A percentile compares a stretch with the other conserved stretches of the same genome.
Conservation (phyloP, 2,329 filamentous ascomycete species). For the Verticillium alfalfae region DNA sequence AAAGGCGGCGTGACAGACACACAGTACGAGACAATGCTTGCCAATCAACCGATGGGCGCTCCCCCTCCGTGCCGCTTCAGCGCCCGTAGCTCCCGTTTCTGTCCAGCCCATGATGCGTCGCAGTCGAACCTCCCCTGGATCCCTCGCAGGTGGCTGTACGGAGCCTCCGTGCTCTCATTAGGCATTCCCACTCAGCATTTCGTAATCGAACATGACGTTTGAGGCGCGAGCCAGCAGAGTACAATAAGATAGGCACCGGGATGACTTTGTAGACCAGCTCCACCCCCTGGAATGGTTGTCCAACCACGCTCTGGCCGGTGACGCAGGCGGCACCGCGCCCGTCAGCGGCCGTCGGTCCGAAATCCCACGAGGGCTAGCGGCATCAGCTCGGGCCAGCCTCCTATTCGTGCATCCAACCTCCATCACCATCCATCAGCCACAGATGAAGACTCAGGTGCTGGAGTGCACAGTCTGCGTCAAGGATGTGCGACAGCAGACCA, state of each 20-base stretch:
- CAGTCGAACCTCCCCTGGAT: neutral
- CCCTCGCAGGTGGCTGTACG: neutral
- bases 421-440: neutral
- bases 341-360: neutral
- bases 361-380: neutral
- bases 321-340: neutral
- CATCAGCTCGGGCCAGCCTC: neutral
- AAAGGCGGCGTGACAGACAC: too few species aligned
- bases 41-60: too few species aligned
- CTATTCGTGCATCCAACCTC: neutral
- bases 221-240: neutral
- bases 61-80: neutral
- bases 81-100: too few species aligned
- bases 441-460: neutral
- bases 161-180: neutral
- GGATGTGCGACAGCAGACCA: neutral
- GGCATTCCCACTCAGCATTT: neutral
- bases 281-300: neutral
- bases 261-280: neutral
- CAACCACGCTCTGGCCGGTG: neutral
- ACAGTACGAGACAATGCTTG: too few species aligned
- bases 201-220: neutral
- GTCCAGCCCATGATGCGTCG: neutral
- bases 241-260: neutral
- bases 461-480: neutral